These are phyloP conservation scores for Blastobotrys robertii DNA, from an alignment of 805 yeast genomes.

Conservation along the genomic window DNA sequence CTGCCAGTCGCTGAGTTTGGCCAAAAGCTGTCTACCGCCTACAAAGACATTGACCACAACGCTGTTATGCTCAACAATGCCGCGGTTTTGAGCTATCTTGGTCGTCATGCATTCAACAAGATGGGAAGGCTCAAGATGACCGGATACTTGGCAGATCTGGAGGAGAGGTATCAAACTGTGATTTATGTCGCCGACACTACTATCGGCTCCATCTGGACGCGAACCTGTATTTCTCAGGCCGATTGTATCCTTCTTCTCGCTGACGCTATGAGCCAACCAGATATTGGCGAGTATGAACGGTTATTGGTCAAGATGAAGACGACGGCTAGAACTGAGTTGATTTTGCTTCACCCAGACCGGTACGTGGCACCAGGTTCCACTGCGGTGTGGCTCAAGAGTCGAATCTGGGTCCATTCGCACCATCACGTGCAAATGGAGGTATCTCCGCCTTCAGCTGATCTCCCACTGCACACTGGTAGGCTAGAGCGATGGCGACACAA, in stretches of 20 bases:
- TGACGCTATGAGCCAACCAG: conserved; percentile 64
- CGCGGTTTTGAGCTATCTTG: conserved; percentile 66
- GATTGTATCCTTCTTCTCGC: conserved; percentile 88
- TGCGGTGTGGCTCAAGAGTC: conserved; percentile 67
- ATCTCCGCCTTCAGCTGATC: conserved; percentile 4
- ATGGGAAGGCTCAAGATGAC: conserved; percentile 76
- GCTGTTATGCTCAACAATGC: conserved; percentile 81
- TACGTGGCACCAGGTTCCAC: conserved; percentile 81
- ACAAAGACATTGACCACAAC: conserved; percentile 58
- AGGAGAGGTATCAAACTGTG: conserved; percentile 80
- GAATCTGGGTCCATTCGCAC: conserved; percentile 88
- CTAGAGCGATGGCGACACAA: conserved; percentile 21
- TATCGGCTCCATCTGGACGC: conserved; percentile 78
- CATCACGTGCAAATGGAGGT: conserved; percentile 73
- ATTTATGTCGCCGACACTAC: conserved; percentile 83
- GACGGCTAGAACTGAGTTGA: conserved; percentile 79
- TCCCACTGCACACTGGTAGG: conserved; percentile 6
- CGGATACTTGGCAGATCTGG: conserved; percentile 84
- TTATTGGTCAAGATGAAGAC: conserved; percentile 65
- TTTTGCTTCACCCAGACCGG: conserved; percentile 74
- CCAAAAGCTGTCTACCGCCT: conserved; percentile 55
- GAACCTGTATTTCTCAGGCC: conserved; percentile 87
- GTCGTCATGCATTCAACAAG: conserved; percentile 87
- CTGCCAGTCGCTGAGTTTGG: conserved; percentile 88
- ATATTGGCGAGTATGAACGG: conserved; percentile 78